Evolutionary conservation across 441 rosid species (phyloP).

Genomic region (Oxalis stricta): DNA sequence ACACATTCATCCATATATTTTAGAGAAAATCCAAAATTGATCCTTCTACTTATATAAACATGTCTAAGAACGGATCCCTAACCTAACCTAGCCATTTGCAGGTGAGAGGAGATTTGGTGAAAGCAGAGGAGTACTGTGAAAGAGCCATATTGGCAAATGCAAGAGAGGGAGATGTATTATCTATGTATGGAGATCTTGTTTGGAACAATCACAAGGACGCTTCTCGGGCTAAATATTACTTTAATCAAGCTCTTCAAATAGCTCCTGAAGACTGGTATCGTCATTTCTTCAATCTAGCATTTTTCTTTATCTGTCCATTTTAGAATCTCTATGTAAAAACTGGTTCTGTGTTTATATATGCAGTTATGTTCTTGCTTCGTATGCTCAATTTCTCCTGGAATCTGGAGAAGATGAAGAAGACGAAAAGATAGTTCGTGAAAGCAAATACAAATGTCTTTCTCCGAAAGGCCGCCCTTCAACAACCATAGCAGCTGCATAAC

Average conservation of each 20-base stretch:
- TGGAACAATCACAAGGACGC: conserved; percentile 49
- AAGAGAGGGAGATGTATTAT: conserved; percentile 40
- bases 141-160: conserved; percentile 39
- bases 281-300: no score
- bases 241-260: conserved; percentile 51
- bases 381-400: conserved; percentile 65
- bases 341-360: conserved; percentile 6
- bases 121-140: conserved; percentile 58
- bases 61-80: no score
- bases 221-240: conserved; percentile 46
- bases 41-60: neutral
- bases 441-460: no score
- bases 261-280: conserved; percentile 55
- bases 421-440: conserved; percentile 8
- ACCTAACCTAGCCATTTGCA: no score
- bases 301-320: no score
- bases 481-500: no score
- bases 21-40: no score
- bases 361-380: conserved; percentile 57
- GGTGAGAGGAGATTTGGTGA: conserved; percentile 40
- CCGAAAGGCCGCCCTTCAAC: no score
- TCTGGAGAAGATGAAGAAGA: conserved; percentile 26
- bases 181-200: conserved; percentile 53
- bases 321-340: no score
- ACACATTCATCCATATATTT: neutral